Conservation (phyloP, 2,329 filamentous ascomycete species). For the Endoconidiophora laricicola region DNA sequence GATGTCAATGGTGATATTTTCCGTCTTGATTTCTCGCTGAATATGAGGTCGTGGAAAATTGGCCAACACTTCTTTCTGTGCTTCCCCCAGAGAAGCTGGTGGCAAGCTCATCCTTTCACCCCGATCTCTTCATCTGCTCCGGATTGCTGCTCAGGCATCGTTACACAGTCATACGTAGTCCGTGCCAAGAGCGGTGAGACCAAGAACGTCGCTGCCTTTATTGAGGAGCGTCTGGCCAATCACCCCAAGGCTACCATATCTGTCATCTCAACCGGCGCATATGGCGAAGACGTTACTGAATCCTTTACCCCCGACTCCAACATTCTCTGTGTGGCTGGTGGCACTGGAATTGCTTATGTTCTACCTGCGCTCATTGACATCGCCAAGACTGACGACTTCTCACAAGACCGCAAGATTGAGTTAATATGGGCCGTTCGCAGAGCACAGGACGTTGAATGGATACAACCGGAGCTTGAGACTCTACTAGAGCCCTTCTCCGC, state of each 20-base stretch:
- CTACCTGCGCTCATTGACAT: conserved; percentile 22
- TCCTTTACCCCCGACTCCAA: conserved; percentile 25
- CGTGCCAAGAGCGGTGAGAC: conserved; percentile 44
- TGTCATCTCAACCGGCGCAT: conserved; percentile 46
- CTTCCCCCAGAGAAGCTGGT: conserved; percentile 48
- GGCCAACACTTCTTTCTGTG: conserved; percentile 59
- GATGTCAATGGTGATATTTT: conserved; percentile 43
- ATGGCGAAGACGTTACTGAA: conserved; percentile 35
- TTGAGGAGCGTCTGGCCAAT: conserved; percentile 21
- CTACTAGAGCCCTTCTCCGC: conserved; percentile 25
- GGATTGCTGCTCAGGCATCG: conserved; percentile 19
- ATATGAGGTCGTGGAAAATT: conserved; percentile 43
- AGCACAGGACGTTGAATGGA: conserved; percentile 38
- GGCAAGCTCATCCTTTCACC: conserved; percentile 59
- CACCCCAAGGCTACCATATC: conserved; percentile 17
- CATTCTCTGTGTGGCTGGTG: conserved; percentile 25
- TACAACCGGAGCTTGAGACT: conserved; percentile 36
- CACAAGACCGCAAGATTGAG: conserved; percentile 31
- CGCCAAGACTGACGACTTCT: conserved; percentile 28
- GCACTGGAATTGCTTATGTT: conserved; percentile 26
- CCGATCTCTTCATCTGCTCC: conserved; percentile 36
- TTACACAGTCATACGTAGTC: conserved; percentile 39
- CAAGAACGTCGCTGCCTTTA: conserved; percentile 32
- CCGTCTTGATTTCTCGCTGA: conserved; percentile 47
- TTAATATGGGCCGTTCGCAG: conserved; percentile 50